These are phyloP conservation scores for Fabrea salina DNA, from an alignment of 169 alveolate species.

Conservation along the genomic window DNA sequence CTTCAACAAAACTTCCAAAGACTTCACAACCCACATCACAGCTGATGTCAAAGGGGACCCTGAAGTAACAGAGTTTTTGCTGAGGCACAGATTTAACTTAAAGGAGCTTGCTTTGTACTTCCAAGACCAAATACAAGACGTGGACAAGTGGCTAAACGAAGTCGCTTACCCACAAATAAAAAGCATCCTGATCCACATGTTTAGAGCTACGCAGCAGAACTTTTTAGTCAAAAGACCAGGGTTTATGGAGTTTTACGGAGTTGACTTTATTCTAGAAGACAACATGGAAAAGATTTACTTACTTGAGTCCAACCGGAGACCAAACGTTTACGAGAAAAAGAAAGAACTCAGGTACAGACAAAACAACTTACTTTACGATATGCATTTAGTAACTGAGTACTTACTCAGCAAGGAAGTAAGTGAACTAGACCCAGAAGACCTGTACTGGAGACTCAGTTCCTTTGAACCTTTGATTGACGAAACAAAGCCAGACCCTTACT, in stretches of 20 bases:
- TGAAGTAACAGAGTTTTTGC: not conserved
- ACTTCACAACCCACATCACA: slow-evolving; percentile 30
- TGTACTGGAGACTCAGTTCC: not conserved
- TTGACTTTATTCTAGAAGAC: slow-evolving; percentile 22
- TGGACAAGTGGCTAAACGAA: slow-evolving; percentile 2
- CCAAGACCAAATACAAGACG: slow-evolving; percentile 5
- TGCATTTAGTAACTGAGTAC: not conserved
- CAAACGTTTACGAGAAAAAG: slow-evolving; percentile 22
- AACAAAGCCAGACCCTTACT: slow-evolving; percentile 12
- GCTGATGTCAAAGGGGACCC: slow-evolving; percentile 19
- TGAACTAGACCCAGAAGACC: not conserved
- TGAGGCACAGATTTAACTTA: slow-evolving; percentile 13
- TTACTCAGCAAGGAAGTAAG: not conserved
- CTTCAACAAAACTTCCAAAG: not conserved
- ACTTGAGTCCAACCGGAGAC: slow-evolving; percentile 29
- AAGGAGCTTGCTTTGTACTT: slow-evolving; percentile 16
- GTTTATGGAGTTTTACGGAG: slow-evolving; percentile 23
- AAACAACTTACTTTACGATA: not conserved
- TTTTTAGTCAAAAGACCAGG: slow-evolving; percentile 25
- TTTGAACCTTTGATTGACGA: slow-evolving; percentile 29
- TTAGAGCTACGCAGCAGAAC: slow-evolving; percentile 22
- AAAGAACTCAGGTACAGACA: slow-evolving; percentile 19
- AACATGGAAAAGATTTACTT: slow-evolving; percentile 2
- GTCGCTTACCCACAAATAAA: slow-evolving; percentile 22
- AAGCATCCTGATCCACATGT: slow-evolving; percentile 20